A percentile compares a stretch with the other conserved stretches of the same genome.
Conservation (phyloP, 2,329 filamentous ascomycete genomes). For the Penicillium sp. region DNA sequence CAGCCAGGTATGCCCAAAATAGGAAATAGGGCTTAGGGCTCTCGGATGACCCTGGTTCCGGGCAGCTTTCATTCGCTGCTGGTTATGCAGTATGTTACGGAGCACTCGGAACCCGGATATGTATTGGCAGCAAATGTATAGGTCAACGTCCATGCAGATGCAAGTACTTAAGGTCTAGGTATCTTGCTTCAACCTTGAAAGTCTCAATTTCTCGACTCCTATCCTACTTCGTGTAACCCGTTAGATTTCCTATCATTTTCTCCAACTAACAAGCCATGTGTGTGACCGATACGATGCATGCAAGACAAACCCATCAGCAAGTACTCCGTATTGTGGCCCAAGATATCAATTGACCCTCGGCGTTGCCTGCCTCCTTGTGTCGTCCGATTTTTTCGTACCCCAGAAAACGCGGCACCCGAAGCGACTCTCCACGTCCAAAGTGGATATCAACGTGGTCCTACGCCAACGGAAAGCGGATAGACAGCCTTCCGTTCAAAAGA, state of each 20-base stretch:
- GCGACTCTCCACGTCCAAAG: constrained; percentile 1
- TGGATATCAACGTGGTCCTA: constrained; percentile 1
- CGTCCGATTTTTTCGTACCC: constrained; percentile 6
- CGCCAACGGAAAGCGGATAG: constrained; percentile 10
- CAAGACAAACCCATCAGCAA: not conserved
- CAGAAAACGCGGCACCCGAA: constrained; percentile 1
- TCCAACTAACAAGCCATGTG: not conserved
- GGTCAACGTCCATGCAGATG: not conserved
- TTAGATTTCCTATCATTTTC: not conserved
- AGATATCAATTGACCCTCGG: constrained; percentile 13
- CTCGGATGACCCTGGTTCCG: constrained; percentile 12
- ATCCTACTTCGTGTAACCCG: not conserved
- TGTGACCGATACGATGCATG: not conserved
- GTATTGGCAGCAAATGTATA: constrained; percentile 1
- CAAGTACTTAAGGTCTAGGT: too few relatives aligned
- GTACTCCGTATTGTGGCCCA: not conserved
- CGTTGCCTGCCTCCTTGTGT: not conserved
- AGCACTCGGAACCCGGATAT: not conserved
- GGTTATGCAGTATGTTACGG: not conserved
- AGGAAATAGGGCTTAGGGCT: constrained; percentile 19
- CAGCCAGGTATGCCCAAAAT: not conserved
- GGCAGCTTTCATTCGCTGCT: not conserved
- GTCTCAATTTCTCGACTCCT: not conserved
- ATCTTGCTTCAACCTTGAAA: not conserved
- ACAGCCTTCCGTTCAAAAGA: constrained; percentile 9